Evolutionary conservation across 345 rosid species (phyloP), one percentile per base, ranked within the genome.

Genomic region (Firmiana major): DNA sequence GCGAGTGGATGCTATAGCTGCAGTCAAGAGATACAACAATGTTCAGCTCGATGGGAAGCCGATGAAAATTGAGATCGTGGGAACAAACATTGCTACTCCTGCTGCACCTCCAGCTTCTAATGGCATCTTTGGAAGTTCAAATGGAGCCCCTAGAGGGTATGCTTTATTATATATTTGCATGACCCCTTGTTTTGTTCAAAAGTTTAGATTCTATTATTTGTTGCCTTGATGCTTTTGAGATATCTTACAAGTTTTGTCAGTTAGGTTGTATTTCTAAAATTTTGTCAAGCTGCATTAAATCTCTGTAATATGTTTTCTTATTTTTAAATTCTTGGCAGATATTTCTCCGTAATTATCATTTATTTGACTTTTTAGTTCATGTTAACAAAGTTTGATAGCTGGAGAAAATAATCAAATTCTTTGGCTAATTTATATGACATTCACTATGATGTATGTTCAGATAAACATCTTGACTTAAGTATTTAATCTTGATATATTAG

Each of bases 21-120:
- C 98, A 53, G 90, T 93, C 60, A 93, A 92, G 88, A 91, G 90
- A 84, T 96, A 92, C 87, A 93, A 92, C 78, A 89, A 92, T 45
- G 97, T 96, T 81, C 97, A 96, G 85, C 94, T 96, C 1, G 97
- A 96, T 82, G 97, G 99, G 22, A 96, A 92, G 75, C 97, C 93
- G 1, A 93, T 96, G 97, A 96, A 92, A 85, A 92, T 96, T 15
- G 98, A 93, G 88, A 90, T 96, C 9, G 90, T 90, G 59, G 99
- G 99, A 21, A 86, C 89, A 15, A 92, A 89, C 81, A 76, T 91
- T 46, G 84, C 83, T 0, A 73, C 93, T 26, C 88, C 87, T 78
- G 85, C 87, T 66, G 87, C 78, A 0, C 81, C 89, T 76, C 57
- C 78, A n/a, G 54, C 80, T 71, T 38, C 85, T 31, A 85, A 85